Evolutionary conservation across 1,284 basidiomycete genomes (phyloP), one percentile per base, ranked within the genome.

Genomic region (Baeospora myosura): DNA sequence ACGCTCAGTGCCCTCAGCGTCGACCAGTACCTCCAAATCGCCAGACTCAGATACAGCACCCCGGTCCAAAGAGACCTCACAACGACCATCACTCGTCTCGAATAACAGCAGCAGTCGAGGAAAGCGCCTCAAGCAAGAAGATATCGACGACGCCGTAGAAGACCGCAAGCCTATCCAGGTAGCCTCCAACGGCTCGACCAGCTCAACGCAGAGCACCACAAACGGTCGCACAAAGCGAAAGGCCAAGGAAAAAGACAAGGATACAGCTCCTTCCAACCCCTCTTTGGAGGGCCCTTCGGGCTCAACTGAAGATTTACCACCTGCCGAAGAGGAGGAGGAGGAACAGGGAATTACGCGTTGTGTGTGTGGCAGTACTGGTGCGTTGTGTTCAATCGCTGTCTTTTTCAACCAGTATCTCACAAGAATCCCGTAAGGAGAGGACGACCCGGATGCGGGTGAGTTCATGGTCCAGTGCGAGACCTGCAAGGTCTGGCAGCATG

Each of bases 401-500:
- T 42, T 40, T 43, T 45, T 38, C 21, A 38, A 47, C 40, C 40
- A 40, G 16, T 39, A 57, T 41, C 44, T 55, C 40, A 52, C 58
- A 37, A 48, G 57, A 50, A 42, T 44, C 47, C 45, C 48, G 48
- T 50, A 60, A 78, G 74, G 75, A 63, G 86, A 88, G 57, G 87
- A 88, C 56, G 81, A 83, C 53, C 77, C 83, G 50, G 79, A 81
- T 56, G 73, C 78, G 39, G 86, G 84, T 38, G 90, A 91, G 64
- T 87, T 92, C 60, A 97, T 98, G 92, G 92, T 97, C 40, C 88
- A 94, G 63, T 98, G 95, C 66, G 95, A 98, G 67, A 84, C 75
- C 41, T 98, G 95, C 72, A 88, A 91, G 57, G 90, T 91, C 48
- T 98, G 95, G 95, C 95, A 98, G 64, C 95, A 98, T 62, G 94